A percentile compares a stretch with the other conserved stretches of the same genome.
Evolutionary conservation across 495 filamentous ascomycete species (phyloP).

Genomic region (Tuber indicum): DNA sequence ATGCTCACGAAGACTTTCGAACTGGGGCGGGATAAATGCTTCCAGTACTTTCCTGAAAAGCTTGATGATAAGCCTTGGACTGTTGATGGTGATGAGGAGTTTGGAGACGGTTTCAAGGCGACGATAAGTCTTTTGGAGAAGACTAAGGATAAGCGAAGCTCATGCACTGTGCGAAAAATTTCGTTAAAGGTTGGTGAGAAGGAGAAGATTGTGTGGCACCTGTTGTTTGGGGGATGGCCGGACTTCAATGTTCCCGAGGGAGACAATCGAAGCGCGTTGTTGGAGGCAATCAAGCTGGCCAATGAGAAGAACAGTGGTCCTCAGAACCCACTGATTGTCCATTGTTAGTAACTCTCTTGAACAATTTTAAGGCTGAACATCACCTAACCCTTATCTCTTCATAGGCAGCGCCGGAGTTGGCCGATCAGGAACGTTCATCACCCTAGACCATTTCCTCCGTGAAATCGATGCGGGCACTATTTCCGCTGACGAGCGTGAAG

Average conservation of each 20-base stretch:
- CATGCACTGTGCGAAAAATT: conserved; percentile 50
- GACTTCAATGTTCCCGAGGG: conserved; percentile 84
- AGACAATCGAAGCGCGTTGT: conserved; percentile 67
- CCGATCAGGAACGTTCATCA: conserved; percentile 89
- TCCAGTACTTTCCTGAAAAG: conserved; percentile 73
- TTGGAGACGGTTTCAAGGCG: conserved; percentile 57
- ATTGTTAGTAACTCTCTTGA: conserved; percentile 44
- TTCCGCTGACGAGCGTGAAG: conserved; percentile 40
- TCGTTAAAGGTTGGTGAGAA: conserved; percentile 53
- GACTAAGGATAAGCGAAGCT: conserved; percentile 47
- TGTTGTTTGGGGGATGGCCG: conserved; percentile 88
- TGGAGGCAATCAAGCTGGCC: conserved; percentile 70
- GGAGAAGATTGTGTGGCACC: conserved; percentile 74
- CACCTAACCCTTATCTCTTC: conserved; percentile 20
- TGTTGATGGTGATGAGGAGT: conserved; percentile 57
- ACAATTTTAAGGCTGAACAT: conserved; percentile 7
- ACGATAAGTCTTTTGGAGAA: conserved; percentile 50
- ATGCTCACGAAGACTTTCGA: conserved; percentile 94
- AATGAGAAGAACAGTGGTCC: conserved; percentile 57
- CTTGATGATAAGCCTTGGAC: conserved; percentile 50
- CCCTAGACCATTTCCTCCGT: conserved; percentile 78
- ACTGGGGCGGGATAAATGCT: conserved; percentile 77
- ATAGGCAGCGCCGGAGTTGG: conserved; percentile 69
- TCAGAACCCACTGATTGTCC: conserved; percentile 76
- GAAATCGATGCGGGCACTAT: conserved; percentile 66